Percentiles rank a stretch among this genome's conserved stretches.
These are phyloP conservation scores for Yamadazyma triangularis DNA, from an alignment of 1,139 yeast species.

Conservation along the genomic window DNA sequence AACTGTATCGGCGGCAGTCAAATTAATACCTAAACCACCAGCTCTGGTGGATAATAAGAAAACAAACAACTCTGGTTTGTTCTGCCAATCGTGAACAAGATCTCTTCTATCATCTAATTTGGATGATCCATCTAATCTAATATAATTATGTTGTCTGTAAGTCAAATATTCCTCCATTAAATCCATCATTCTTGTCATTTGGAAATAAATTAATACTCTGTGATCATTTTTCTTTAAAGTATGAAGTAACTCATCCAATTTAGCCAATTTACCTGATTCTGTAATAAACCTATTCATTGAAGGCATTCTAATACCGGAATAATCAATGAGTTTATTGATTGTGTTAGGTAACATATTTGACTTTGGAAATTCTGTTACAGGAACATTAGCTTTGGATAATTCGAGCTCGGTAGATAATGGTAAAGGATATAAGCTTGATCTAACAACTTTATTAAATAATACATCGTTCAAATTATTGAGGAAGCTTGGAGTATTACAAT, in stretches of 20 bases:
- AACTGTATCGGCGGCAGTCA: conserved; percentile 99
- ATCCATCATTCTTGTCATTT: conserved; percentile 99
- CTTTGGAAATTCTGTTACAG: conserved; percentile 61
- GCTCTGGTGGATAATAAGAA: conserved; percentile 94
- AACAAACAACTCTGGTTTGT: conserved; percentile 89
- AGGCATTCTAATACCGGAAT: conserved; percentile 84
- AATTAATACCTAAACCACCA: conserved; percentile 97
- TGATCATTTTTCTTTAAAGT: conserved; percentile 82
- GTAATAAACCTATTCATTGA: conserved; percentile 94
- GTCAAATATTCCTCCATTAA: conserved; percentile 95
- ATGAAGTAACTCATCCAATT: conserved; percentile 71
- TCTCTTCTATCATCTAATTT: conserved; percentile 95
- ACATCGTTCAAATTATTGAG: conserved; percentile 37
- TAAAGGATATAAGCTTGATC: conserved; percentile 60
- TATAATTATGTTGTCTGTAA: conserved; percentile 84
- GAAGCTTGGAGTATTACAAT: conserved; percentile 49
- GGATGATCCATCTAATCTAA: conserved; percentile 92
- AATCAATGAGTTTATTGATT: conserved; percentile 57
- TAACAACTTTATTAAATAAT: conserved; percentile 49
- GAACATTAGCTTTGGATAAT: conserved; percentile 42
- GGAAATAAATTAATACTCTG: conserved; percentile 89
- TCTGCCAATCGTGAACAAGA: conserved; percentile 97
- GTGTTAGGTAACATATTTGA: conserved; percentile 67
- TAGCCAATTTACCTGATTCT: conserved; percentile 91
- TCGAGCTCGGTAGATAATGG: conserved; percentile 59